Evolutionary conservation across 495 filamentous ascomycete genomes (phyloP).

Genomic region (Trichoderma virens): DNA sequence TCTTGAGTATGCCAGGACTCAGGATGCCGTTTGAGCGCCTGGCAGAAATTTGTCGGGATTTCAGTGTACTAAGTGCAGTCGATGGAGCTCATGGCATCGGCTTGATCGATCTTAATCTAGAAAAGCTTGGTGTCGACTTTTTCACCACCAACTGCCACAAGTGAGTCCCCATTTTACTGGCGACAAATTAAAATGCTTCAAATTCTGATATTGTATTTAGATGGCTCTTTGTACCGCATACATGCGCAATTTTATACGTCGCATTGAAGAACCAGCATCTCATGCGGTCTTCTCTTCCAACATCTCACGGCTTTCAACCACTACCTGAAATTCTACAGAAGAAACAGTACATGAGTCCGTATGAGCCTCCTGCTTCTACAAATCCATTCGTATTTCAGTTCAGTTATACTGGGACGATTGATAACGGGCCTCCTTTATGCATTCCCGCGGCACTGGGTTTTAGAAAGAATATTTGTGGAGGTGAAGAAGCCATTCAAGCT

Average conservation of each 20-base stretch:
- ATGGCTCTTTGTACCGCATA: constrained; percentile 76
- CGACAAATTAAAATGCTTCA: background rate
- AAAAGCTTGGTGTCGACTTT: constrained; percentile 58
- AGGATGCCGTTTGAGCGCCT: constrained; percentile 67
- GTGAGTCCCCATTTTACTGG: constrained; percentile 58
- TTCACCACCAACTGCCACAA: constrained; percentile 75
- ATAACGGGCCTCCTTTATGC: constrained; percentile 58
- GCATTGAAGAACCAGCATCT: constrained; percentile 60
- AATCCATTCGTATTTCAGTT: constrained; percentile 12
- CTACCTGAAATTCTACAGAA: constrained; percentile 2
- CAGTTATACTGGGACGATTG: constrained; percentile 40
- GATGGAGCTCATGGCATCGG: constrained; percentile 74
- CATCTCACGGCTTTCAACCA: constrained; percentile 45
- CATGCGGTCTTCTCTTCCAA: constrained; percentile 63
- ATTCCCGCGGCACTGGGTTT: constrained; percentile 60
- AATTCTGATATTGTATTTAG: constrained; percentile 33
- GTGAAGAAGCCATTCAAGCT: constrained; percentile 56
- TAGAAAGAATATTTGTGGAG: constrained; percentile 59
- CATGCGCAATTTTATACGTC: constrained; percentile 68
- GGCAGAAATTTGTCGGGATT: constrained; percentile 47
- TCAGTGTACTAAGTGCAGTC: constrained; percentile 49
- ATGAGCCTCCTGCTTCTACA: background rate
- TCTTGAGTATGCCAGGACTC: constrained; percentile 64
- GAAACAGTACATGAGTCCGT: background rate
- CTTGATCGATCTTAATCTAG: constrained; percentile 57